A percentile compares a stretch with the other conserved stretches of the same genome.
Evolutionary conservation across 345 rosid genomes (phyloP).

Genomic region (Heritiera littoralis): DNA sequence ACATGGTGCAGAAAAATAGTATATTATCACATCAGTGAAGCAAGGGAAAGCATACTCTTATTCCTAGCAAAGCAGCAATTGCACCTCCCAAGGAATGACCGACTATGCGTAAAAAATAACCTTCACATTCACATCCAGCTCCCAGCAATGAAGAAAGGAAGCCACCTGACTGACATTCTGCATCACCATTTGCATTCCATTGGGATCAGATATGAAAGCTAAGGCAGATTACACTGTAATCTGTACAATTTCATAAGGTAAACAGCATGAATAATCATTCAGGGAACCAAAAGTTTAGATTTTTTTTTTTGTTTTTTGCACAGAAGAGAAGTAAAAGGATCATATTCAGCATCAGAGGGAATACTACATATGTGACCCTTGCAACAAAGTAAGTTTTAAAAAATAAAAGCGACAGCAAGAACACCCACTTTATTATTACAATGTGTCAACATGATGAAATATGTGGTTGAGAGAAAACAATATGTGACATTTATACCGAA

Average conservation of each 20-base stretch:
- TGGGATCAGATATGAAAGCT: constrained; percentile 14
- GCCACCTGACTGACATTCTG: constrained; percentile 49
- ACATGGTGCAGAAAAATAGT: constrained; percentile 5
- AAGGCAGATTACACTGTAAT: not conserved
- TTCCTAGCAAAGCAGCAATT: constrained; percentile 77
- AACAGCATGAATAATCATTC: not conserved
- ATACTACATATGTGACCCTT: not conserved
- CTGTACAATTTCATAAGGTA: not conserved
- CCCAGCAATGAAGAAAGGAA: constrained; percentile 80
- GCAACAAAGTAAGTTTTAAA: not conserved
- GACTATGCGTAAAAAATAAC: constrained; percentile 66
- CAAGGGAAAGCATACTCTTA: constrained; percentile 57
- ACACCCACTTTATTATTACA: not conserved
- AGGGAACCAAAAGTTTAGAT: not conserved
- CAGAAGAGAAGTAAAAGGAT: not conserved
- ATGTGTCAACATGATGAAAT: not conserved
- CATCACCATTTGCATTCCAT: constrained; percentile 25
- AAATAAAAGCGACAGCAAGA: not conserved
- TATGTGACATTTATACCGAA: not conserved
- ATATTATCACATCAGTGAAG: constrained; percentile 16
- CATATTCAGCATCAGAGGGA: not conserved
- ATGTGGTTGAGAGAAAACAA: not conserved
- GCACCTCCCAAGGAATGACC: constrained; percentile 98
- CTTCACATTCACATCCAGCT: constrained; percentile 87
- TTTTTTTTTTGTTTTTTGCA: not conserved